Evolutionary conservation across 2,329 filamentous ascomycete genomes (phyloP), one percentile per base, ranked within the genome.

Genomic region (Fusarium albosuccineum): DNA sequence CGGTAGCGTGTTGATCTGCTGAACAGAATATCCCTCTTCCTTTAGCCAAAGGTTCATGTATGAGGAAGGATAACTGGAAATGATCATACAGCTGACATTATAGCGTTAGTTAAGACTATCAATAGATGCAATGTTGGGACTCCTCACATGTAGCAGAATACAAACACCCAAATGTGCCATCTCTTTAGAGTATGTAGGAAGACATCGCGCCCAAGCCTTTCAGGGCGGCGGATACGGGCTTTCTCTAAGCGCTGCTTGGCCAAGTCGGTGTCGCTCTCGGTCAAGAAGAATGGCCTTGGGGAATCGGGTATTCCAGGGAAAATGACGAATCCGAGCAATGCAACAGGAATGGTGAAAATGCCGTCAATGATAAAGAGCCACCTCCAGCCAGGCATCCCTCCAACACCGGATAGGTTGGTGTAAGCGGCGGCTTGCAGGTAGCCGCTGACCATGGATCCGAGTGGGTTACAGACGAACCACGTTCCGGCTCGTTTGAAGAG

Each of bases 321-420:
- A n/a, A 63, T 30, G 10, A 56, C 9, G 33, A 63, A 63, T 9
- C 56, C 60, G 11, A 56, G 33, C 9, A 63, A 40, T 13, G 60
- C 60, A 2, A 63, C 44, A 11, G 60, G 60, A 1, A 63, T 42
- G 1, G 56, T 63, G 13, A 55, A 45, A n/a, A 55, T 55, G 14
- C 60, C 60, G 5, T 63, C 56, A 2, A 63, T 51, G 39, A 60
- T 63, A 27, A 63, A 63, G 8, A 63, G 60, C 56, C 60, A 84
- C 46, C 79, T 74, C 83, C 82, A 85, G 0, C 84, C 84, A 0
- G 82, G 73, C 74, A 83, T 78, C 0, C 83, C 83, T 4, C 70
- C 72, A 1, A 82, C 76, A 0, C 83, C 83, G 3, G 58, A 57
- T 1, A 70, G 52, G 30, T 65, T 65, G 1, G 26, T 63, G 26